These are phyloP conservation scores for Neonectria coccinea DNA, from an alignment of 2,329 filamentous ascomycete species.

Conservation along the genomic window DNA sequence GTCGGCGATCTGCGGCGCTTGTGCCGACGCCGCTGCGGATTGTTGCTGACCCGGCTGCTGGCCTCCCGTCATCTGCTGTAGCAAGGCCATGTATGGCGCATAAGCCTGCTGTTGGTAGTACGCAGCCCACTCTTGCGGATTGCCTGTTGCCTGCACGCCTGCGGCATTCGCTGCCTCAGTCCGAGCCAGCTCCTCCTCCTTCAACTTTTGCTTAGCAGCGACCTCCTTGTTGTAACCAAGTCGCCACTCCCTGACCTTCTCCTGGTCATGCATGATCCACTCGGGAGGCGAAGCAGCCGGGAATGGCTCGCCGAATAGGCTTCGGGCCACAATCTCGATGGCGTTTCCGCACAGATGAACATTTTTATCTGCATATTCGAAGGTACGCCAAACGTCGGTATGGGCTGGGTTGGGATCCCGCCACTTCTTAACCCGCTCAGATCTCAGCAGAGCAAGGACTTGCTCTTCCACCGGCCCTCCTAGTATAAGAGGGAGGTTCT, in stretches of 20 bases:
- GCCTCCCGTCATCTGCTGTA: conserved; percentile 55
- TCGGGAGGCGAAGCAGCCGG: conserved; percentile 64
- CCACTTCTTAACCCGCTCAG: conserved; percentile 58
- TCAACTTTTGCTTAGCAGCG: conserved; percentile 53
- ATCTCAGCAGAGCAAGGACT: conserved; percentile 57
- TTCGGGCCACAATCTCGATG: conserved; percentile 57
- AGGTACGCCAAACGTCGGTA: conserved; percentile 46
- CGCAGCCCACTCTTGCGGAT: conserved; percentile 52
- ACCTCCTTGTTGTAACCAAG: conserved; percentile 59
- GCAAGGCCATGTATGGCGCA: conserved; percentile 56
- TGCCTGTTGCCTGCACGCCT: conserved; percentile 39
- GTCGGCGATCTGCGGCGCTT: conserved; percentile 49
- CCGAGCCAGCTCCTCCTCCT: conserved; percentile 53
- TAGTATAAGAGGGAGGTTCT: conserved; percentile 47
- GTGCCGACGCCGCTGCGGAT: conserved; percentile 28
- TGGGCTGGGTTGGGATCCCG: conserved; percentile 55
- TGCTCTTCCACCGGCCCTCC: conserved; percentile 55
- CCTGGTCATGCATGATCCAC: conserved; percentile 61
- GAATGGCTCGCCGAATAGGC: conserved; percentile 59
- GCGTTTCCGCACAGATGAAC: conserved; percentile 57
- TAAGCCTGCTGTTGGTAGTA: conserved; percentile 58
- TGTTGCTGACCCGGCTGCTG: conserved; percentile 42
- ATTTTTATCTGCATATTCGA: conserved; percentile 57
- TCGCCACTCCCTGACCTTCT: conserved; percentile 65
- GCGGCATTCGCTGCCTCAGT: conserved; percentile 43